Evolutionary conservation across 495 filamentous ascomycete genomes (phyloP).

Genomic region (Usnea hakonensis): DNA sequence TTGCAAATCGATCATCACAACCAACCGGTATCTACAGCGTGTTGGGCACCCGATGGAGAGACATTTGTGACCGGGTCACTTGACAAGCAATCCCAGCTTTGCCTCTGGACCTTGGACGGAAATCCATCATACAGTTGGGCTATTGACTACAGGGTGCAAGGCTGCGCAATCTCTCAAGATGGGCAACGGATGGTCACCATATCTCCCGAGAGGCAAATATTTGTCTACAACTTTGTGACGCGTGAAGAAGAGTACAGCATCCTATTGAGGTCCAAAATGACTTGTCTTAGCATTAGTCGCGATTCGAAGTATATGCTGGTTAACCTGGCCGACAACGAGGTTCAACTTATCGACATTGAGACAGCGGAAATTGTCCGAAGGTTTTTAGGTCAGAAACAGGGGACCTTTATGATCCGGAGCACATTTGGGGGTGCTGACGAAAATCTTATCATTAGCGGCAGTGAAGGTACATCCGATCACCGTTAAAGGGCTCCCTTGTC

Average conservation of each 20-base stretch:
- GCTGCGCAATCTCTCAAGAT: slow-evolving; percentile 73
- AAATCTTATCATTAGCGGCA: slow-evolving; percentile 83
- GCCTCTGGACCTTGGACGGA: slow-evolving; percentile 59
- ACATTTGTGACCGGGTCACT: slow-evolving; percentile 76
- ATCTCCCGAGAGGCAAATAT: slow-evolving; percentile 57
- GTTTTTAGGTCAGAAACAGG: slow-evolving; percentile 67
- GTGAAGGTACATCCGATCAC: slow-evolving; percentile 57
- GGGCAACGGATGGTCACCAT: slow-evolving; percentile 71
- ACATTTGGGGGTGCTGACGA: slow-evolving; percentile 83
- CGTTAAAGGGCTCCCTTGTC: background rate
- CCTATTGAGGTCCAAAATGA: slow-evolving; percentile 56
- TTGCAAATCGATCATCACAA: slow-evolving; percentile 57
- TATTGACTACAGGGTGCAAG: slow-evolving; percentile 65
- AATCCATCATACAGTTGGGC: slow-evolving; percentile 53
- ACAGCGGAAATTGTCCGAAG: slow-evolving; percentile 61
- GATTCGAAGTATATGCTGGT: slow-evolving; percentile 77
- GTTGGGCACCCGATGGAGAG: slow-evolving; percentile 73
- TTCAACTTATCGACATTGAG: slow-evolving; percentile 68
- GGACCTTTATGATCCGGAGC: slow-evolving; percentile 68
- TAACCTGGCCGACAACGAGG: slow-evolving; percentile 65
- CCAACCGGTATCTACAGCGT: slow-evolving; percentile 76
- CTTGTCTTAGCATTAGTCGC: slow-evolving; percentile 69
- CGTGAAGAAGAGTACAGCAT: slow-evolving; percentile 68
- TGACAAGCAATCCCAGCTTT: slow-evolving; percentile 56
- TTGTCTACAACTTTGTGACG: slow-evolving; percentile 74